These are phyloP conservation scores for Xenoacremonium recifei DNA, from an alignment of 2,329 filamentous ascomycete species.

Conservation along the genomic window DNA sequence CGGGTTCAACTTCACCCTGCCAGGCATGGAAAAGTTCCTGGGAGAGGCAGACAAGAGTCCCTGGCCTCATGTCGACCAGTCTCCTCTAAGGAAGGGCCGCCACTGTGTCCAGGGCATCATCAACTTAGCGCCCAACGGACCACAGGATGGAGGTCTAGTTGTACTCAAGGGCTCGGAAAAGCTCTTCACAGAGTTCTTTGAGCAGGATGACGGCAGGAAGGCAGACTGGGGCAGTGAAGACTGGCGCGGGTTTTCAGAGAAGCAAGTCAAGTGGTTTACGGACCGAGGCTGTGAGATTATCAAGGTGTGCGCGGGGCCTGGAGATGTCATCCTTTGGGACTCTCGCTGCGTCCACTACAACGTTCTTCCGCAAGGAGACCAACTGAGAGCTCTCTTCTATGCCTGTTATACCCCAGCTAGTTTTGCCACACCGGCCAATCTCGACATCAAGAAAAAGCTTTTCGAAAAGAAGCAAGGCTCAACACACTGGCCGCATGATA, in stretches of 20 bases:
- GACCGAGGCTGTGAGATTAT: conserved; percentile 30
- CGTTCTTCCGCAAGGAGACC: no score
- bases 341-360: no score
- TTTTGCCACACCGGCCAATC: no score
- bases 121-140: conserved; percentile 37
- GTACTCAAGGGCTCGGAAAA: conserved; percentile 27
- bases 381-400: no score
- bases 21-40: conserved; percentile 37
- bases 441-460: no score
- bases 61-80: conserved; percentile 22
- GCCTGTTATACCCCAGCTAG: no score
- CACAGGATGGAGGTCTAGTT: conserved; percentile 33
- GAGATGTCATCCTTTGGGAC: no score
- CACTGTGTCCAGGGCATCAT: conserved; percentile 50
- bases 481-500: no score
- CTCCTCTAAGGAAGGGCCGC: conserved; percentile 36
- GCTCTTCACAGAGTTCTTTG: conserved; percentile 34
- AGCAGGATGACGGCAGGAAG: conserved; percentile 29
- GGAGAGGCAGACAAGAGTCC: conserved; percentile 28
- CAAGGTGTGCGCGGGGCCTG: no score
- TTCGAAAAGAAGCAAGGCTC: no score
- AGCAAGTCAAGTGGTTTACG: conserved; percentile 35
- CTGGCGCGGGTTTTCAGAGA: conserved; percentile 33
- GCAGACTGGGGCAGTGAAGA: conserved; percentile 29
- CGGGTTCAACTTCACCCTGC: conserved; percentile 35